Evolutionary conservation across 176 grass and related monocot genomes (phyloP), one percentile per base, ranked within the genome.

Genomic region (Zea mays): DNA sequence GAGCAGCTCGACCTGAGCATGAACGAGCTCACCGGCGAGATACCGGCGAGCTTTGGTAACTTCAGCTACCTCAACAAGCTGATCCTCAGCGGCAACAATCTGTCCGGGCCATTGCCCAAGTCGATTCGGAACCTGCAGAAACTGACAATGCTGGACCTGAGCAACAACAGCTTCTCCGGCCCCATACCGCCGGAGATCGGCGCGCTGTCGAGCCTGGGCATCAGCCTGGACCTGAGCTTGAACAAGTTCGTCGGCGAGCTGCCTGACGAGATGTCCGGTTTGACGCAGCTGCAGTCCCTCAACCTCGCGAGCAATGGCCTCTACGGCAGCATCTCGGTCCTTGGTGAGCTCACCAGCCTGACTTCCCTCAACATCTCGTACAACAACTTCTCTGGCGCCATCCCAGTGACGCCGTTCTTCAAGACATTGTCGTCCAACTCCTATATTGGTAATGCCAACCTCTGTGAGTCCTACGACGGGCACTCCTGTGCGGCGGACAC

Each of bases 1-100:
- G 93, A 97, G 78, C 93, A 97, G 89, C 88, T 97, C 12, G 93
- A 97, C 65, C 84, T 97, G 43, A 97, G 93, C 77, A 77, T 89
- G 80, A 97, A 97, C 82, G 81, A 75, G 14, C 78, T 97, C 33
- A 81, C 86, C 17, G 86, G 90, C 3, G 90, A 87, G 35, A 87
- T 97, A 12, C 93, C 93, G 34, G 72, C 72, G 6, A 93, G 90
- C 77, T 93, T 97, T 6, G 90, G 93, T 43, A 97, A 97, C 74
- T 91, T 97, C 85, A 97, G 93, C 79, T 93, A 97, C 78, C 79
- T 97, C 48, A 97, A 97, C 67, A 97, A 97, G 81, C 93, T 97
- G 62, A 97, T 93, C 47, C 79, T 97, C 17, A 93, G 85, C 43
- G 64, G 51, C 61, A 97, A 97, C 51, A 76, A 60, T 67, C 90